These are phyloP conservation scores for Fonsecaea erecta DNA, from an alignment of 2,329 filamentous ascomycete genomes.

Conservation along the genomic window DNA sequence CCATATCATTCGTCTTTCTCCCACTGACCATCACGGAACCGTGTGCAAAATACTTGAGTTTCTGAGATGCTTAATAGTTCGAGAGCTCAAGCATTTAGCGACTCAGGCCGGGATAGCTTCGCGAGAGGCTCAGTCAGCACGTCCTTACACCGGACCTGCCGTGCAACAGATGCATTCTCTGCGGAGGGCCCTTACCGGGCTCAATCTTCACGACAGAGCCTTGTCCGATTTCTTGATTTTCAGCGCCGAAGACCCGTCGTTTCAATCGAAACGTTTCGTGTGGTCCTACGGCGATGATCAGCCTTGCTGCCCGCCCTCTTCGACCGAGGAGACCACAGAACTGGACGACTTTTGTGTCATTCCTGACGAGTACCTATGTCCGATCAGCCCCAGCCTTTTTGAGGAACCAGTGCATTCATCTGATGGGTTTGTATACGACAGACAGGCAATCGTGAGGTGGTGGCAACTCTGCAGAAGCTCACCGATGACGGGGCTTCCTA, in stretches of 20 bases:
- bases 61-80: not conserved
- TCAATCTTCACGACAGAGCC: constrained; percentile 36
- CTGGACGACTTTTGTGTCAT: constrained; percentile 26
- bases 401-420: constrained; percentile 43
- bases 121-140: too few relatives aligned
- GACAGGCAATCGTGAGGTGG: constrained; percentile 44
- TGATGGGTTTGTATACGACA: constrained; percentile 44
- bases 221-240: constrained; percentile 40
- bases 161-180: constrained; percentile 10
- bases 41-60: not conserved
- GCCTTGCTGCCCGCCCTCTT: constrained; percentile 15
- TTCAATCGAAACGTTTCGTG: constrained; percentile 30
- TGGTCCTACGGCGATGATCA: constrained; percentile 39
- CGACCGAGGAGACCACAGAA: not conserved
- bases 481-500: constrained; percentile 41
- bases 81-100: constrained; percentile 4
- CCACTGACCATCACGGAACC: not conserved
- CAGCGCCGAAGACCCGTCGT: constrained; percentile 32
- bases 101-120: too few relatives aligned
- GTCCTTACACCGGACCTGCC: not conserved
- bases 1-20: constrained; percentile 13
- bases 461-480: constrained; percentile 42
- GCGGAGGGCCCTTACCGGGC: constrained; percentile 13
- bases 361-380: constrained; percentile 39
- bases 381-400: constrained; percentile 43